Evolutionary conservation across 2,329 filamentous ascomycete species (phyloP).

Genomic region (Knoxdaviesia capensis): DNA sequence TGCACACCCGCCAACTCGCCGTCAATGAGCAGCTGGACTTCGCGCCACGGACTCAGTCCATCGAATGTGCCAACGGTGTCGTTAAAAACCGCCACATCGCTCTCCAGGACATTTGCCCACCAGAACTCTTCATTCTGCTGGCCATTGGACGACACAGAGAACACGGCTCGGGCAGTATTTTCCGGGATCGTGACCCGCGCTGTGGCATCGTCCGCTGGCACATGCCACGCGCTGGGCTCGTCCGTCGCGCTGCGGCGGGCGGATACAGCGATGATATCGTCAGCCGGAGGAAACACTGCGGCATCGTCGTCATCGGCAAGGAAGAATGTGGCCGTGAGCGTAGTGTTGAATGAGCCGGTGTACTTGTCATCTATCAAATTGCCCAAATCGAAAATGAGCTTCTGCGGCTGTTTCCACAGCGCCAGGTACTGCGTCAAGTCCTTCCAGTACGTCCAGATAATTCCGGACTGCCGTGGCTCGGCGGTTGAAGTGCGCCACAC

Average conservation of each 20-base stretch:
- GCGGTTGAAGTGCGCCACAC: conserved; percentile 73
- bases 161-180: conserved; percentile 47
- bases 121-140: conserved; percentile 67
- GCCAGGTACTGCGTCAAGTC: conserved; percentile 55
- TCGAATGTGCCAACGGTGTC: conserved; percentile 33
- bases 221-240: conserved; percentile 42
- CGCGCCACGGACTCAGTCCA: conserved; percentile 55
- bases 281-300: conserved; percentile 21
- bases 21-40: conserved; percentile 60
- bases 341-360: conserved; percentile 55
- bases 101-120: conserved; percentile 58
- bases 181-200: conserved; percentile 40
- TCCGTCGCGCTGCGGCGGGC: conserved; percentile 26
- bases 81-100: conserved; percentile 37
- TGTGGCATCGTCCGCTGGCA: conserved; percentile 41
- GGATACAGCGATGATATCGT: conserved; percentile 49
- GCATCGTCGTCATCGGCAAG: conserved; percentile 17
- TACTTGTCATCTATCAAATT: conserved; percentile 52
- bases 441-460: conserved; percentile 58
- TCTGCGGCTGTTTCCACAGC: conserved; percentile 50
- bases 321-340: conserved; percentile 55
- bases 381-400: conserved; percentile 60
- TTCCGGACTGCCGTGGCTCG: conserved; percentile 51
- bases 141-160: conserved; percentile 59
- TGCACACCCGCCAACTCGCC: conserved; percentile 50